Conservation (phyloP, 768 basidiomycete species). For the Nevesoporus exiguus region DNA sequence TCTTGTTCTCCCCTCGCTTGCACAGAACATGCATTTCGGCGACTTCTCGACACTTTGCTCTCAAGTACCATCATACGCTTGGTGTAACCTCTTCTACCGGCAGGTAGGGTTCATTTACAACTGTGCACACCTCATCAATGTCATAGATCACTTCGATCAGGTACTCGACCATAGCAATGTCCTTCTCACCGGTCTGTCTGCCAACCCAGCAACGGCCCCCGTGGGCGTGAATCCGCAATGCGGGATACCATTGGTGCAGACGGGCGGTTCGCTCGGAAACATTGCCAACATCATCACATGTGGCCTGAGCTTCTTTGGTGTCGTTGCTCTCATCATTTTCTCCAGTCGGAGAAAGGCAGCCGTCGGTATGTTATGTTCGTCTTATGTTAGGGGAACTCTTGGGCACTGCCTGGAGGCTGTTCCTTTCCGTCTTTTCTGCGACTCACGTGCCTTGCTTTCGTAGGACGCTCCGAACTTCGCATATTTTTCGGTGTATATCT, state of each 20-base stretch:
- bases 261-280: slow-evolving; percentile 66
- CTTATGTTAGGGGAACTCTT: not conserved
- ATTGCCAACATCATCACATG: slow-evolving; percentile 85
- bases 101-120: slow-evolving; percentile 50
- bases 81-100: slow-evolving; percentile 93
- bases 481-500: slow-evolving; percentile 64
- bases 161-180: slow-evolving; percentile 34
- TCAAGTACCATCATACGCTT: slow-evolving; percentile 74
- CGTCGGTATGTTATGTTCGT: slow-evolving; percentile 61
- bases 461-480: slow-evolving; percentile 70
- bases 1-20: not conserved
- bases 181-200: slow-evolving; percentile 41
- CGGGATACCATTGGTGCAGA: slow-evolving; percentile 63
- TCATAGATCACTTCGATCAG: slow-evolving; percentile 35
- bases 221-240: slow-evolving; percentile 82
- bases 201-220: slow-evolving; percentile 53
- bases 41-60: slow-evolving; percentile 69
- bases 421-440: not conserved
- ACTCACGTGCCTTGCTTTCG: slow-evolving; percentile 5
- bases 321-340: slow-evolving; percentile 52
- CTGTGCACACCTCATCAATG: slow-evolving; percentile 1
- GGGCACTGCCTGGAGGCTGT: not conserved
- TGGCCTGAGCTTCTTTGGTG: slow-evolving; percentile 63
- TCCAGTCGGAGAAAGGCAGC: slow-evolving; percentile 77
- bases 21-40: slow-evolving; percentile 56